Evolutionary conservation across 164 flowering plant genomes (phyloP), one percentile per base, ranked within the genome.

Genomic region (Vitis rotundifolia): DNA sequence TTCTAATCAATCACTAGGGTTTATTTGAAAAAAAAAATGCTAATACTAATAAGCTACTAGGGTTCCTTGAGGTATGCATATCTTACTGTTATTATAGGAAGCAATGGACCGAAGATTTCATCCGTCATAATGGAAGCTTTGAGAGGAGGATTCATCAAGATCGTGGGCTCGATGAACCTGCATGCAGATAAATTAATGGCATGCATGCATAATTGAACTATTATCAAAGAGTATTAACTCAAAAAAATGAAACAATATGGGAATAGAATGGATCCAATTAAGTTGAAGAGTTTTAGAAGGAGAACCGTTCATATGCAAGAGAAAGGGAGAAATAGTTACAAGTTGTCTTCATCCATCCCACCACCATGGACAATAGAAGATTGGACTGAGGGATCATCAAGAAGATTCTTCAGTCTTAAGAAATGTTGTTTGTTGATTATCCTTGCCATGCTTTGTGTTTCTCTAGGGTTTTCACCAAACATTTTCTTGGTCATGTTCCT

Each of bases 41-140:
- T 22, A 22, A 22, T 22, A 22, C 26, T 22, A 22, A 22, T 22
- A 22, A 22, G 1, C 26, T 22, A 22, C 26, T 22, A 22, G 26
- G 26, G 1, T 31, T 31, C 44, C 44, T 31, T 31, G 44, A 31
- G 44, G 44, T 4, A 4, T 31, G 44, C 44, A 31, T 31, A 47
- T 66, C 79, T 69, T 61, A 81, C 87, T 3, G 83, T 77, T 10
- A 84, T 79, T 22, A 84, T 81, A 5, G 87, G 87, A 63, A 84
- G 85, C 51, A 84, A 50, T 5, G 85, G 87, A 9, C 87, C 87
- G 60, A 84, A 84, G 5, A 84, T 79, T 69, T 84, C 87, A 2
- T 81, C 85, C 0, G 73, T 73, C 87, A 84, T 84, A 50, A 84
- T 69, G 10, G 51, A 61, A 16, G 87, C 58, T 2, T 73, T 62